Base-by-base conservation (phyloP, 768 basidiomycete species). In the Piloderma croceum region DNA sequence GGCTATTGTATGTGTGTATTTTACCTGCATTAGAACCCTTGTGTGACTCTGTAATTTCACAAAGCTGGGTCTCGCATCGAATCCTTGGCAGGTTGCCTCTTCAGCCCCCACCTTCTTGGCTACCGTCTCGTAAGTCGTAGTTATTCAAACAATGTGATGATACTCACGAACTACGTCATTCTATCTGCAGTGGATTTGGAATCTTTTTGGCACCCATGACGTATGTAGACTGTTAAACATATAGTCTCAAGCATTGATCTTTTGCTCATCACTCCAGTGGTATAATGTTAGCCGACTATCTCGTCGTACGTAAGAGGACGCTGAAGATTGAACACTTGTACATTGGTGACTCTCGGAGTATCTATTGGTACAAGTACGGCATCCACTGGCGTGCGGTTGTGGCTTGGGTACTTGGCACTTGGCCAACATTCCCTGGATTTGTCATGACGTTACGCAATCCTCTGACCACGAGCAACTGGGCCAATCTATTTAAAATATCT, bases 351-450 rank as follows among this genome's bases (percentile, higher is more conserved):
- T 10, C 11, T 12, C 18, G 24, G 13, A 20, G 18, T 24, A 38
- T 38, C 6, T 38, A 38, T 23, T 38, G 44, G 44, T 45, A 45
- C 34, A n/a, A 7, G 23, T 19, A 34, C 19, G 44, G 44, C 21
- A 7, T 44, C 34, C 18, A 45, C 34, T 45, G 43, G 43, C 44
- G 44, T 6, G 44, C 44, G 12, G 40, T 44, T 15, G 43, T 45
- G 9, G 44, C 44, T 5, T 48, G 49, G 40, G 31, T 42, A 11
- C 34, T 45, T 18, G 41, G 37, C 10, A 35, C 41, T 13, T 37
- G 47, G 21, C 48, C 40, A 29, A 49, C 39, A 22, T 38, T 49
- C 44, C 49, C 49, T n/a, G 49, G 49, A 24, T 38, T 51, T 31
- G 41, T 51, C 39, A 51, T 51, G 48, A 34, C 44, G 15, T 34